Percentiles rank a stretch among this genome's conserved stretches.
These are phyloP conservation scores for Dictyophora rubrovolvata DNA, from an alignment of 768 basidiomycete species.

Conservation along the genomic window DNA sequence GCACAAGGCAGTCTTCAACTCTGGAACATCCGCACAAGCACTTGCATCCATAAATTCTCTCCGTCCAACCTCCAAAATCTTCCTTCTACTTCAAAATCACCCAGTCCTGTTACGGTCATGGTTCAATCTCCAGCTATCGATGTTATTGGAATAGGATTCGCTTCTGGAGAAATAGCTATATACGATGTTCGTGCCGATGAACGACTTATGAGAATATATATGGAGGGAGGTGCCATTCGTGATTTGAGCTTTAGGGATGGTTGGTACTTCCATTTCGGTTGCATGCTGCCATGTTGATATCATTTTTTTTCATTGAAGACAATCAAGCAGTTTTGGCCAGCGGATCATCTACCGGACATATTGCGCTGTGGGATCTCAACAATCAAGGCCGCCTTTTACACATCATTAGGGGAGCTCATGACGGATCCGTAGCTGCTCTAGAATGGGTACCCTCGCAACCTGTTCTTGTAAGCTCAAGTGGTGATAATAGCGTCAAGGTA, in stretches of 20 bases:
- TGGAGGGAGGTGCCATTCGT: slow-evolving; percentile 76
- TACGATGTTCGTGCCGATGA: slow-evolving; percentile 90
- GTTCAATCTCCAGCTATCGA: slow-evolving; percentile 94
- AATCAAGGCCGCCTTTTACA: slow-evolving; percentile 74
- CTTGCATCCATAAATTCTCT: slow-evolving; percentile 74
- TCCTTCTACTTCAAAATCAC: slow-evolving; percentile 17
- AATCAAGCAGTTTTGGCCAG: slow-evolving; percentile 83
- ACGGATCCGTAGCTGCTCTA: slow-evolving; percentile 67
- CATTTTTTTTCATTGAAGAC: slow-evolving; percentile 34
- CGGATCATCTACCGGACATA: slow-evolving; percentile 75
- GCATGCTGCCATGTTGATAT: neutral
- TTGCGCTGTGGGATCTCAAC: slow-evolving; percentile 91
- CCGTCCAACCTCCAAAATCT: slow-evolving; percentile 40
- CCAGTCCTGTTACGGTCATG: slow-evolving; percentile 58
- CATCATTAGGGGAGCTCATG: slow-evolving; percentile 81
- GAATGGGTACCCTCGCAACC: slow-evolving; percentile 95
- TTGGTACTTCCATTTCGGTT: slow-evolving; percentile 23
- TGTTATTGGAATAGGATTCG: slow-evolving; percentile 86
- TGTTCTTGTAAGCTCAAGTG: slow-evolving; percentile 78
- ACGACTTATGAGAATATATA: slow-evolving; percentile 75
- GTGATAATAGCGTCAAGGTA: slow-evolving; percentile 94
- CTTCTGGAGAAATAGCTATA: slow-evolving; percentile 78
- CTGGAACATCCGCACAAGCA: slow-evolving; percentile 91
- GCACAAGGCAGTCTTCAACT: slow-evolving; percentile 74
- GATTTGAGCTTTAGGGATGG: slow-evolving; percentile 82